Conservation (phyloP, 1,284 basidiomycete species). For the Cystobasidiaceae sp. region DNA sequence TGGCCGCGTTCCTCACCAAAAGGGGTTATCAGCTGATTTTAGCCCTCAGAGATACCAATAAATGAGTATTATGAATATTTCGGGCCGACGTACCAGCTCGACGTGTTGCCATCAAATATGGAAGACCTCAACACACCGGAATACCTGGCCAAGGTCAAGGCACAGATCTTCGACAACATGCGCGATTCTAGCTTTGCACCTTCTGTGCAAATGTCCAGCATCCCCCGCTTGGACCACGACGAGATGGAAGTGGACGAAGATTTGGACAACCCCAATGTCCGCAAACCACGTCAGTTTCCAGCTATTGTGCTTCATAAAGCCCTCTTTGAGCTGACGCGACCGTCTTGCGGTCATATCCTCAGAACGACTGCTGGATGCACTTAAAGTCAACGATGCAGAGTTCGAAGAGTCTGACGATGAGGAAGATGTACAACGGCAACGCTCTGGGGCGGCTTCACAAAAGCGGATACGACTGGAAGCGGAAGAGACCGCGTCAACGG, state of each 20-base stretch:
- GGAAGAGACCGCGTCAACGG: constrained; percentile 5
- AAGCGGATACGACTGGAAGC: constrained; percentile 17
- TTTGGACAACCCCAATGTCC: constrained; percentile 54
- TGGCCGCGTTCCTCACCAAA: too few species aligned
- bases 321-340: not conserved
- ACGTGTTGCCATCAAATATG: constrained; percentile 91
- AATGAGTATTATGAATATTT: constrained; percentile 99
- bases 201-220: constrained; percentile 59
- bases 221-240: constrained; percentile 34
- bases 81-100: constrained; percentile 92
- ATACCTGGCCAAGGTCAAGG: constrained; percentile 88
- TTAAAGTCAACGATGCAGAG: constrained; percentile 70
- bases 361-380: constrained; percentile 59
- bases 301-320: too few species aligned
- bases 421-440: constrained; percentile 45
- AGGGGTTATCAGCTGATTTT: constrained; percentile 31
- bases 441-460: constrained; percentile 14
- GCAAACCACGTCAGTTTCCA: constrained; percentile 57
- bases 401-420: constrained; percentile 55
- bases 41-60: constrained; percentile 71
- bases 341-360: not conserved
- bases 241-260: constrained; percentile 64
- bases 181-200: constrained; percentile 72
- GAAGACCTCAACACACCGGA: constrained; percentile 91
- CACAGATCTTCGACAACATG: constrained; percentile 85